Conservation (phyloP, 2,329 filamentous ascomycete species). For the Colletotrichum limetticola region DNA sequence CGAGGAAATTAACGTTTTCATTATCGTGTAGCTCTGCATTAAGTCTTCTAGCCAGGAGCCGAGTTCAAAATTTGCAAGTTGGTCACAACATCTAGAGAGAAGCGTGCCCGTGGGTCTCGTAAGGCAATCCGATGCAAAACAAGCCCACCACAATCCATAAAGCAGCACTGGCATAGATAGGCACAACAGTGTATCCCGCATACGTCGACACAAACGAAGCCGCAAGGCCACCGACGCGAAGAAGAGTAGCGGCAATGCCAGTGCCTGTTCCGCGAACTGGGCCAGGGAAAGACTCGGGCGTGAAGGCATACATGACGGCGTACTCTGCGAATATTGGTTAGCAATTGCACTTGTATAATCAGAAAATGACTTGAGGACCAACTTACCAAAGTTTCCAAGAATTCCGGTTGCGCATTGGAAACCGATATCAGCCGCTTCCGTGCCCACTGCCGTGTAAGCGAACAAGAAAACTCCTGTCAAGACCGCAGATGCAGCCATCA, state of each 20-base stretch:
- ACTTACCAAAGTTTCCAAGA: constrained; percentile 53
- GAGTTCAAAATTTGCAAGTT: no score
- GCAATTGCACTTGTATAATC: neutral
- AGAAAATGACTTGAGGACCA: neutral
- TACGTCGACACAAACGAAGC: constrained; percentile 56
- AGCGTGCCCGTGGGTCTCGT: constrained; percentile 53
- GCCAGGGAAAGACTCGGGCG: constrained; percentile 67
- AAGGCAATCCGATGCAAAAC: constrained; percentile 54
- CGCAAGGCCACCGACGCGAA: constrained; percentile 50
- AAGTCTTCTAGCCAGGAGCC: neutral
- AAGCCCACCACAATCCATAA: constrained; percentile 55
- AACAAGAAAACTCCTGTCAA: constrained; percentile 59
- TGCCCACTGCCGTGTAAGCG: constrained; percentile 54
- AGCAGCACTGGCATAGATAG: constrained; percentile 56
- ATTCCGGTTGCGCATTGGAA: constrained; percentile 56
- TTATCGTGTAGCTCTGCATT: neutral
- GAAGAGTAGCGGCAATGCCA: constrained; percentile 53
- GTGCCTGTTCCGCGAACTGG: constrained; percentile 65
- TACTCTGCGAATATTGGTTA: constrained; percentile 35
- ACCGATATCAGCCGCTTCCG: constrained; percentile 48
- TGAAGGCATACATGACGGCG: constrained; percentile 56
- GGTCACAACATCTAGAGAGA: constrained; percentile 39
- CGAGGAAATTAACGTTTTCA: no score
- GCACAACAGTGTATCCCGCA: constrained; percentile 52
- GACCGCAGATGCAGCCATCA: constrained; percentile 55